These are phyloP conservation scores for Penicillium canescens DNA, from an alignment of 495 filamentous ascomycete genomes.

Conservation along the genomic window DNA sequence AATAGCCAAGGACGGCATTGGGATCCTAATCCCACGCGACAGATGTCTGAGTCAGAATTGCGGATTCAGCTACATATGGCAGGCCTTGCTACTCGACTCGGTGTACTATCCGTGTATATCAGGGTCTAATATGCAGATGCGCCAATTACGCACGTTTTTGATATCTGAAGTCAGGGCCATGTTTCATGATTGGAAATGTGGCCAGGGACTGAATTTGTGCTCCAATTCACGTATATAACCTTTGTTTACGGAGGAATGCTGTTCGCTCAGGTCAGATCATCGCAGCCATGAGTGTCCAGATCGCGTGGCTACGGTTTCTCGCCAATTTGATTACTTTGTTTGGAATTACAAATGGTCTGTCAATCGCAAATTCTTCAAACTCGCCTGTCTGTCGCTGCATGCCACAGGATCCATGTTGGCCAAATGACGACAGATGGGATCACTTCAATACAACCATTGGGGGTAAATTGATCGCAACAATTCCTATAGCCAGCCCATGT, in stretches of 20 bases:
- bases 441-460: background rate
- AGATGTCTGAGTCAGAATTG: background rate
- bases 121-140: background rate
- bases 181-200: background rate
- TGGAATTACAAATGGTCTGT: background rate
- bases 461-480: background rate
- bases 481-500: background rate
- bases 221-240: background rate
- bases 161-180: background rate
- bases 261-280: background rate
- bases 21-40: too few species aligned
- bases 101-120: background rate
- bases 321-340: too few species aligned
- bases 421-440: background rate
- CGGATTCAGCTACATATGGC: background rate
- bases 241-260: background rate
- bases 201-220: background rate
- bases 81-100: too few species aligned
- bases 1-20: too few species aligned
- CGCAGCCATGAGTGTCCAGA: background rate
- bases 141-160: background rate
- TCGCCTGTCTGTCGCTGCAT: background rate
- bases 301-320: too few species aligned
- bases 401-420: slow-evolving; percentile 1
- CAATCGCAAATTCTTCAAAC: background rate